Evolutionary conservation across 2,329 filamentous ascomycete genomes (phyloP).

Genomic region (Hypoxylon sp.): DNA sequence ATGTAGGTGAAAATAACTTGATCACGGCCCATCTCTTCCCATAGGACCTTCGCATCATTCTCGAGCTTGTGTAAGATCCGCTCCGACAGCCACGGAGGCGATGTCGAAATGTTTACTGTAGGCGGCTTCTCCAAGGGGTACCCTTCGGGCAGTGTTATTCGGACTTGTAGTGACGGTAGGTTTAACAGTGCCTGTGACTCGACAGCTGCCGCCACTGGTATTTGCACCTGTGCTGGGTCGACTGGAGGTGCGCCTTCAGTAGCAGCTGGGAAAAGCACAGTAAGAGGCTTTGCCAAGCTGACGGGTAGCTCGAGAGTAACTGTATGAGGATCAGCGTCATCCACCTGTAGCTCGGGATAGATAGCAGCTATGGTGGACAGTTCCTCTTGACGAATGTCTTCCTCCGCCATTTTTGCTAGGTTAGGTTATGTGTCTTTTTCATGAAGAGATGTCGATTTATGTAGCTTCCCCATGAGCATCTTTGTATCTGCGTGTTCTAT

Average conservation of each 20-base stretch:
- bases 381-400: slow-evolving; percentile 70
- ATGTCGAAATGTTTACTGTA: slow-evolving; percentile 65
- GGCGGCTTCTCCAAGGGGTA: slow-evolving; percentile 72
- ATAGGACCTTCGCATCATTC: slow-evolving; percentile 66
- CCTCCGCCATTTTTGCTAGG: slow-evolving; percentile 49
- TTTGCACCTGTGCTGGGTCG: slow-evolving; percentile 32
- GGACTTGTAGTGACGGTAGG: slow-evolving; percentile 70
- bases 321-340: slow-evolving; percentile 61
- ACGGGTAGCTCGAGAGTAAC: slow-evolving; percentile 73
- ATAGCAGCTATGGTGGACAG: slow-evolving; percentile 74
- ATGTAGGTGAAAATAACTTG: slow-evolving; percentile 75
- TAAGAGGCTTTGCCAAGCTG: slow-evolving; percentile 67
- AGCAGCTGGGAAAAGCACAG: slow-evolving; percentile 70
- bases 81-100: slow-evolving; percentile 70
- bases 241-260: slow-evolving; percentile 55
- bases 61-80: slow-evolving; percentile 66
- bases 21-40: slow-evolving; percentile 74
- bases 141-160: slow-evolving; percentile 68
- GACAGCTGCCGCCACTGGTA: slow-evolving; percentile 32
- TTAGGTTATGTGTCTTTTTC: slow-evolving; percentile 49
- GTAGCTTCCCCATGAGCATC: slow-evolving; percentile 41
- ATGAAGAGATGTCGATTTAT: slow-evolving; percentile 37
- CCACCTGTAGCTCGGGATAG: slow-evolving; percentile 73
- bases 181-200: slow-evolving; percentile 69
- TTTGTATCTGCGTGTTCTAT: slow-evolving; percentile 15